Evolutionary conservation across 306 rosid genomes (phyloP), one percentile per base, ranked within the genome.

Genomic region (Trifolium repens): DNA sequence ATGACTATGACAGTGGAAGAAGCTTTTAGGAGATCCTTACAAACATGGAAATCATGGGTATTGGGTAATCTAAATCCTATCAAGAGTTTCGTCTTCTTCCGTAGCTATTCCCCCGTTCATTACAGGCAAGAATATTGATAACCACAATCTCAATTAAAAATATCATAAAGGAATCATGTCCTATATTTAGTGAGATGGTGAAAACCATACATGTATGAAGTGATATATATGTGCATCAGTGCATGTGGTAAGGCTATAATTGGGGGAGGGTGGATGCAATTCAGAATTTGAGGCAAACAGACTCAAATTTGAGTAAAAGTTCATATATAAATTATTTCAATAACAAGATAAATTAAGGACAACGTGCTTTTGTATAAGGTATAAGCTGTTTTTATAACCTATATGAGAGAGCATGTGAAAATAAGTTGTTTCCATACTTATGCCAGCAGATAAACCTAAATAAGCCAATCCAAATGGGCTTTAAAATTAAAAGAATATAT

Each of bases 1-100:
- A 71, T 72, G 86, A 83, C 82, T 9, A 89, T 92, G 92, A 84
- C 84, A 42, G 87, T 84, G 24, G 82, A 71, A 76, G 91, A 96
- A 79, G 98, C 97, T 54, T 92, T 89, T 75, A 37, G 79, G 74
- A 85, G 88, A 78, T 87, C 96, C 61, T 74, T 92, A 60, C 84
- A 88, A 30, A 84, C 97, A 71, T 96, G 90, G 99, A 92, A 88
- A 73, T 78, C 82, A 46, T 96, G 98, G 99, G 88, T 82, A 44
- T 50, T 85, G 32, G 32, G 72, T 50, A 84, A 39, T 73, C 72
- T 96, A 9, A 85, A 92, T 73, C 92, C 89, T 22, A 17, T 19
- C 19, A 79, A 15, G 70, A 92, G 78, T 75, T 85, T 15, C 24
- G 59, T 87, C 74, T 92, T 92, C 97, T 90, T 92, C 44, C 96